A percentile compares a stretch with the other conserved stretches of the same genome.
Evolutionary conservation across 2,329 filamentous ascomycete genomes (phyloP).

Genomic region (Lasiodiplodia sp.): DNA sequence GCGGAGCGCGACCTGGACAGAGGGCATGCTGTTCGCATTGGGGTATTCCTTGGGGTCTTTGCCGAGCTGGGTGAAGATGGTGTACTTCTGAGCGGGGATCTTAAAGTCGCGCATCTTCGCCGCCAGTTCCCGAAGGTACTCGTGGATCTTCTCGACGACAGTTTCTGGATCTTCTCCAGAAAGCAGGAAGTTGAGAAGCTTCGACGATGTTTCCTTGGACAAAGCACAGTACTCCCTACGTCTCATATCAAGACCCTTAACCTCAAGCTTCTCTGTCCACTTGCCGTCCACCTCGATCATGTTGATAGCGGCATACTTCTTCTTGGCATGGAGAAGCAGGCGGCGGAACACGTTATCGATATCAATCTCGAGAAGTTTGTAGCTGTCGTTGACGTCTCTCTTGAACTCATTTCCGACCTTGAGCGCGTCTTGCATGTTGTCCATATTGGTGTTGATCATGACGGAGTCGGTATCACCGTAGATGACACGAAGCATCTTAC

Average conservation of each 20-base stretch:
- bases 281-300: constrained; percentile 88
- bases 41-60: constrained; percentile 94
- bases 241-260: constrained; percentile 98
- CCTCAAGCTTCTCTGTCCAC: constrained; percentile 92
- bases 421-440: constrained; percentile 88
- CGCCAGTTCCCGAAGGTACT: constrained; percentile 86
- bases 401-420: constrained; percentile 96
- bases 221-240: constrained; percentile 94
- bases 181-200: constrained; percentile 90
- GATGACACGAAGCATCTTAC: constrained; percentile 89
- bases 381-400: constrained; percentile 90
- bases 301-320: constrained; percentile 98
- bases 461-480: constrained; percentile 99
- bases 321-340: constrained; percentile 94
- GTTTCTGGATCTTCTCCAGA: constrained; percentile 91
- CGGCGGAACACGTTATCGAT: constrained; percentile 97
- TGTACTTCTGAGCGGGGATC: constrained; percentile 85
- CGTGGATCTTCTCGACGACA: constrained; percentile 88
- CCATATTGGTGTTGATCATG: constrained; percentile 99
- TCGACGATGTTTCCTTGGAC: constrained; percentile 90
- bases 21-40: constrained; percentile 93
- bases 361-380: constrained; percentile 92
- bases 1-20: constrained; percentile 92
- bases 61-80: constrained; percentile 96
- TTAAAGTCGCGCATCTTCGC: constrained; percentile 82